phyloP scores from a whole-genome alignment of 805 yeast genomes.

The Sugiyamaella lignohabitans region DNA sequence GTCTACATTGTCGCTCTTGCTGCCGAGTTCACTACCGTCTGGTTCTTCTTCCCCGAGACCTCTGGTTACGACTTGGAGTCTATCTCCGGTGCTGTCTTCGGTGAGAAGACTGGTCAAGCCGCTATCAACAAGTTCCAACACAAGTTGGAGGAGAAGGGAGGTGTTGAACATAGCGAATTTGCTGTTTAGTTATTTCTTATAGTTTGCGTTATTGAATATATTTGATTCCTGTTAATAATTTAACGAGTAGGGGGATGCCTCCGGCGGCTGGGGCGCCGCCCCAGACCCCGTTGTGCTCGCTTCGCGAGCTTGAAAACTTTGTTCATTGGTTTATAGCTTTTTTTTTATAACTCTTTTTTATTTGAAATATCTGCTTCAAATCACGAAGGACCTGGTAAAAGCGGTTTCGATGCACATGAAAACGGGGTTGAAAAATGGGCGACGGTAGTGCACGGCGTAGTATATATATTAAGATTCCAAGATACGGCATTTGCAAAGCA shows the following conservation, averaged over 20 bases:
- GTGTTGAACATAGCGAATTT: background rate
- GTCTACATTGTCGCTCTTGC: constrained; percentile 24
- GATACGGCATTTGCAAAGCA: too few species aligned
- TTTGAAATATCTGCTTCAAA: too few species aligned
- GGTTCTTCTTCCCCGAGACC: constrained; percentile 38
- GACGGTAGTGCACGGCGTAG: too few species aligned
- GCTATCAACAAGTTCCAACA: background rate
- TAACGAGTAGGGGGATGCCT: background rate
- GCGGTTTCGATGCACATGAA: too few species aligned
- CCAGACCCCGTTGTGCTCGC: background rate
- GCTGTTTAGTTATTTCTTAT: background rate
- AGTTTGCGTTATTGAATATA: background rate
- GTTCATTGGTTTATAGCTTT: too few species aligned
- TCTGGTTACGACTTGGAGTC: constrained; percentile 39
- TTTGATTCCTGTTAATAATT: background rate
- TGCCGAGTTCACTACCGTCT: constrained; percentile 30
- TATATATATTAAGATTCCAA: too few species aligned
- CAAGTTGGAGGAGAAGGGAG: background rate
- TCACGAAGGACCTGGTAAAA: too few species aligned
- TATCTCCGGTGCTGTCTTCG: constrained; percentile 37
- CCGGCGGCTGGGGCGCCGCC: background rate
- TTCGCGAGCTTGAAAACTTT: too few species aligned
- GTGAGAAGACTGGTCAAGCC: constrained; percentile 21
- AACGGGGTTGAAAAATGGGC: too few species aligned
- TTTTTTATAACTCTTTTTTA: too few species aligned